A percentile compares a stretch with the other conserved stretches of the same genome.
These are phyloP conservation scores for Apiospora malaysiana DNA, from an alignment of 2,329 filamentous ascomycete species.

Conservation along the genomic window DNA sequence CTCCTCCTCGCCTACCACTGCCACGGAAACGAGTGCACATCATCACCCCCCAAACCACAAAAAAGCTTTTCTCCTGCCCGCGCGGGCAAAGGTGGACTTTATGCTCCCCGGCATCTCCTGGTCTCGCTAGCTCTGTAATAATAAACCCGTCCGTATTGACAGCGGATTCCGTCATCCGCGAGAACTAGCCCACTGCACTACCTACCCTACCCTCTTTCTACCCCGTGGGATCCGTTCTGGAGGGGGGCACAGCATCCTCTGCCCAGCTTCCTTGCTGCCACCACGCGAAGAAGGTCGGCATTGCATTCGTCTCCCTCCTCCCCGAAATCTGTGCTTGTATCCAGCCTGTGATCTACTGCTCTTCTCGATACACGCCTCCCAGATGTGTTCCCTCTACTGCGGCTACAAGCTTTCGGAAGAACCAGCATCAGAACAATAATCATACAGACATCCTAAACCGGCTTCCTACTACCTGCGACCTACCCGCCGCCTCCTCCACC, in stretches of 20 bases:
- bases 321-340: not conserved
- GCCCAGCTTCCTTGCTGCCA: not conserved
- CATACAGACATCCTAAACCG: not conserved
- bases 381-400: not conserved
- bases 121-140: not conserved
- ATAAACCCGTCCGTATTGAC: not conserved
- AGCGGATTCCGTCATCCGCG: slow-evolving; percentile 16
- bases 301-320: not conserved
- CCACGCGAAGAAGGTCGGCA: not conserved
- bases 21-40: not conserved
- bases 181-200: not conserved
- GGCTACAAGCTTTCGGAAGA: not conserved
- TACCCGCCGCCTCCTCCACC: not conserved
- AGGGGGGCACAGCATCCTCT: not conserved
- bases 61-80: not conserved
- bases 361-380: not conserved
- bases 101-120: not conserved
- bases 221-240: slow-evolving; percentile 4
- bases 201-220: not conserved
- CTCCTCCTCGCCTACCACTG: not conserved
- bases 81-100: not conserved
- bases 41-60: not conserved
- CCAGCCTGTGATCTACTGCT: not conserved
- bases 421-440: not conserved
- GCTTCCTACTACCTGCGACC: not conserved